A percentile compares a stretch with the other conserved stretches of the same genome.
Evolutionary conservation across 352 stramenopile genomes (phyloP).

Genomic region (Phytophthora brassicae): DNA sequence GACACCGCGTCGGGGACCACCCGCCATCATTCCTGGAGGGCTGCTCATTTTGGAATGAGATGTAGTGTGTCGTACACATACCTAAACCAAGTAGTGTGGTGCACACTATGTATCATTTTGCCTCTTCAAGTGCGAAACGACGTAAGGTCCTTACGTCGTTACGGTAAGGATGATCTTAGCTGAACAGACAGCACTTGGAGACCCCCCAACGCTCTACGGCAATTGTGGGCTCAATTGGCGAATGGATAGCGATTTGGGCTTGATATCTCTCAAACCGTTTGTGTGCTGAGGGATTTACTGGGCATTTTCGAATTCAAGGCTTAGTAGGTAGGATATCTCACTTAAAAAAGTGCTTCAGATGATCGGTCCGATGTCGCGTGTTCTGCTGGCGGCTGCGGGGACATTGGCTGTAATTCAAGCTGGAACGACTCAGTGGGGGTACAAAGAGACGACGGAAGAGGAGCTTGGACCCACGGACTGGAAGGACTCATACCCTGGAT

Average conservation of each 20-base stretch:
- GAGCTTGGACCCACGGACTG: constrained; percentile 49
- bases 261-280: constrained; percentile 8
- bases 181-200: constrained; percentile 6
- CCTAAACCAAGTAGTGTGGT: constrained; percentile 1
- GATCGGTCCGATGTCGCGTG: constrained; percentile 16
- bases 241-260: background rate
- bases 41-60: constrained; percentile 21
- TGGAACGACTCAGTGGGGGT: constrained; percentile 42
- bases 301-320: constrained; percentile 8
- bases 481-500: constrained; percentile 37
- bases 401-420: constrained; percentile 26
- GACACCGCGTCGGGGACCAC: constrained; percentile 37
- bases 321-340: background rate
- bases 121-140: constrained; percentile 17
- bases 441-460: constrained; percentile 37
- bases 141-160: too few species aligned
- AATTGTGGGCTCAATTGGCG: constrained; percentile 13
- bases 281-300: background rate
- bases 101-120: constrained; percentile 2
- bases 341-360: constrained; percentile 3
- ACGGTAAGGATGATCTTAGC: constrained; percentile 29
- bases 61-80: constrained; percentile 13
- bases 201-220: constrained; percentile 10
- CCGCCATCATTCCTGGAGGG: constrained; percentile 21
- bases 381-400: constrained; percentile 25